These are phyloP conservation scores for Shiraia sp. DNA, from an alignment of 2,329 filamentous ascomycete genomes.

Conservation along the genomic window DNA sequence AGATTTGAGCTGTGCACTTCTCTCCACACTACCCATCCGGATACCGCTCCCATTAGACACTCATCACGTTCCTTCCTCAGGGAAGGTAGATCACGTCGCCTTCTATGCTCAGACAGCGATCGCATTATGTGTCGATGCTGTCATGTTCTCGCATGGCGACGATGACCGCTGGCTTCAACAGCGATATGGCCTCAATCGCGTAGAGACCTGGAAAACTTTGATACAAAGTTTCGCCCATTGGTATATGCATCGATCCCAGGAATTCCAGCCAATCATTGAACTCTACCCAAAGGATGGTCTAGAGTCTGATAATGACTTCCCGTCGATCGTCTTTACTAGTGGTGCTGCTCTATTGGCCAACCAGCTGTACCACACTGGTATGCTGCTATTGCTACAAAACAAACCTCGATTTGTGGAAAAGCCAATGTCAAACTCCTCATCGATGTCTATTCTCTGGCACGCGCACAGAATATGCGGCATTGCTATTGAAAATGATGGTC, in stretches of 20 bases:
- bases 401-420: conserved; percentile 52
- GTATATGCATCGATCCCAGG: conserved; percentile 23
- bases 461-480: conserved; percentile 56
- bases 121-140: conserved; percentile 23
- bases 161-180: conserved; percentile 22
- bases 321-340: conserved; percentile 53
- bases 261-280: conserved; percentile 39
- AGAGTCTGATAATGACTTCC: conserved; percentile 35
- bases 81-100: conserved; percentile 6
- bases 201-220: conserved; percentile 24
- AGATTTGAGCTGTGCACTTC: conserved; percentile 24
- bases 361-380: conserved; percentile 61
- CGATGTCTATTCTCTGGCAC: conserved; percentile 55
- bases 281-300: conserved; percentile 28
- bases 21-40: conserved; percentile 6
- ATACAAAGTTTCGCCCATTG: conserved; percentile 19
- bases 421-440: conserved; percentile 31
- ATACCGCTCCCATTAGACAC: conserved; percentile 13
- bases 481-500: conserved; percentile 52
- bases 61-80: background rate
- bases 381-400: conserved; percentile 57
- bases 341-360: conserved; percentile 53
- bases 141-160: conserved; percentile 24
- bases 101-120: conserved; percentile 17
- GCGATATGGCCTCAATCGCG: conserved; percentile 21